Evolutionary conservation across 2,329 filamentous ascomycete species (phyloP).

Genomic region (Tetracladium maxilliforme): DNA sequence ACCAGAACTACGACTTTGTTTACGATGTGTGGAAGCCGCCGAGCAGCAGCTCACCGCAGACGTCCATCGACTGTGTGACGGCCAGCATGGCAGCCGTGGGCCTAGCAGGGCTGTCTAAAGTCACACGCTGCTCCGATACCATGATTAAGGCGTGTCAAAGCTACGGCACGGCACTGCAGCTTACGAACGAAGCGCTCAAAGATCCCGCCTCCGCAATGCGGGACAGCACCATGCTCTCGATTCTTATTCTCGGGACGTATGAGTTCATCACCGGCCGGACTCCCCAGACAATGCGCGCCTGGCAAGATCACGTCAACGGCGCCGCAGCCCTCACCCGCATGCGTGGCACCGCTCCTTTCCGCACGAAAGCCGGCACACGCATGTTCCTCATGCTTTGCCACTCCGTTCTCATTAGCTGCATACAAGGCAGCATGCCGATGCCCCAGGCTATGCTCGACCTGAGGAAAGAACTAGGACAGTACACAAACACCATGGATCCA

Average conservation of each 20-base stretch:
- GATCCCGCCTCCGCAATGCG: constrained; percentile 26
- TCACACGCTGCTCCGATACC: constrained; percentile 16
- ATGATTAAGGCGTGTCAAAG: constrained; percentile 31
- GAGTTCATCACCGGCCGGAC: constrained; percentile 34
- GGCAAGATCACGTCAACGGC: constrained; percentile 37
- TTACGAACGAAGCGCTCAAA: constrained; percentile 33
- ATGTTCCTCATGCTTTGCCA: constrained; percentile 40
- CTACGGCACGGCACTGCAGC: constrained; percentile 33
- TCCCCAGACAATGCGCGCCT: constrained; percentile 29
- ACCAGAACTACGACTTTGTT: constrained; percentile 35
- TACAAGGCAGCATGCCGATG: constrained; percentile 31
- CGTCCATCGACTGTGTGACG: constrained; percentile 27
- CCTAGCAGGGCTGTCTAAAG: too few relatives aligned
- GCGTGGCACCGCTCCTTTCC: constrained; percentile 30
- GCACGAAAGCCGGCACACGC: constrained; percentile 25
- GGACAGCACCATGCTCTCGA: constrained; percentile 34
- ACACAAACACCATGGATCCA: constrained; percentile 20
- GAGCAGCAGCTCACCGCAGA: constrained; percentile 20
- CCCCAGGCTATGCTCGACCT: constrained; percentile 31
- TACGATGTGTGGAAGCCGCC: constrained; percentile 36
- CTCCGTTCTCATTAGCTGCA: constrained; percentile 33
- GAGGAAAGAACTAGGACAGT: constrained; percentile 22
- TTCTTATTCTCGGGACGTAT: constrained; percentile 36
- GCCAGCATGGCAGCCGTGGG: constrained; percentile 33
- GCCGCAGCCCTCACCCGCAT: constrained; percentile 33